A percentile compares a stretch with the other conserved stretches of the same genome.
Conservation (phyloP, 164 flowering plant genomes). For the Magnolia changhungtana region DNA sequence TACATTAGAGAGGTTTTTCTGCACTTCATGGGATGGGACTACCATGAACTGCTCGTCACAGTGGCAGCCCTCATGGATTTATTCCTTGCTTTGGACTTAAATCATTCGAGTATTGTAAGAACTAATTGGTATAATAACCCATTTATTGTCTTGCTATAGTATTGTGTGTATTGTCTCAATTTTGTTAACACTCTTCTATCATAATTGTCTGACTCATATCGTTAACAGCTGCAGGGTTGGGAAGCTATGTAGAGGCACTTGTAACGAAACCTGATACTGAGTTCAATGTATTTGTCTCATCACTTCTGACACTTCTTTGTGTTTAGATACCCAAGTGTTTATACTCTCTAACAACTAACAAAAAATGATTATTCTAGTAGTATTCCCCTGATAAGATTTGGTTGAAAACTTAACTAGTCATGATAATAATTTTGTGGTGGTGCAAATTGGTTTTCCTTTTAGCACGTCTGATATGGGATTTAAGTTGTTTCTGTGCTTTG, state of each 20-base stretch:
- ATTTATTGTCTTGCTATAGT: neutral
- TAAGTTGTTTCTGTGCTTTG: no score
- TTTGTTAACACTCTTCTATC: no score
- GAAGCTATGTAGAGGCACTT: constrained; percentile 71
- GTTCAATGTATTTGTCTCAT: constrained; percentile 53
- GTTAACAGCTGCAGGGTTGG: constrained; percentile 74
- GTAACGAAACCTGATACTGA: constrained; percentile 67
- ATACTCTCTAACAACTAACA: neutral
- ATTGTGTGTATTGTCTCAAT: neutral
- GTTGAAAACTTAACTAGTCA: neutral
- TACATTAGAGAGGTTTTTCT: no score
- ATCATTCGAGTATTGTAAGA: no score
- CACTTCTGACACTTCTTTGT: neutral
- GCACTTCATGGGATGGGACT: no score
- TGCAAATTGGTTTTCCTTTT: neutral
- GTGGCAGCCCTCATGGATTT: no score
- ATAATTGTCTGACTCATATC: constrained; percentile 8
- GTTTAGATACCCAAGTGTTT: neutral
- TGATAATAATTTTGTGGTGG: neutral
- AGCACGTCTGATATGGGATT: neutral
- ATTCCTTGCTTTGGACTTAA: no score
- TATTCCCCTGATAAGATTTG: neutral
- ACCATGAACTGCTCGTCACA: no score
- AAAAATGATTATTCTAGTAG: neutral
- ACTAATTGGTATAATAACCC: no score